A percentile compares a stretch with the other conserved stretches of the same genome.
phyloP scores from a whole-genome alignment of 2,329 filamentous ascomycete species.

The Ophiostoma australiae region DNA sequence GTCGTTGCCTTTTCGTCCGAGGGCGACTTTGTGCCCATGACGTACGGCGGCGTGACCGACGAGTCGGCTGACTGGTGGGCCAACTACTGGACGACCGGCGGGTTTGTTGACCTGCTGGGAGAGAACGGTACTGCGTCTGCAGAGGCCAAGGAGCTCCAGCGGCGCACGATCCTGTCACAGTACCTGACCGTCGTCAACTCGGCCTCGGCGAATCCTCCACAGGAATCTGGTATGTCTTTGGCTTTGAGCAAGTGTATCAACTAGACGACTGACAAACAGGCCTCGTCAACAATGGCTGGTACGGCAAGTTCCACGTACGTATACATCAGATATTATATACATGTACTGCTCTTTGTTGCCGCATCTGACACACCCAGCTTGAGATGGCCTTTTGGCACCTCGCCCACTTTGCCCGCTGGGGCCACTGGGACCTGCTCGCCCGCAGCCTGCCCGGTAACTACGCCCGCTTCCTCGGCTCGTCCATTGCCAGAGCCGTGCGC shows the following conservation, averaged over 20 bases:
- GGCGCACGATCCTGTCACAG: neutral
- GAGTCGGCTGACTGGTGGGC: conserved; percentile 43
- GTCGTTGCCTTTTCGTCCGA: neutral
- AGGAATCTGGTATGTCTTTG: neutral
- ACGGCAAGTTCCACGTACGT: conserved; percentile 36
- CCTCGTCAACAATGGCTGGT: conserved; percentile 52
- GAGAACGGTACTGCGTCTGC: neutral
- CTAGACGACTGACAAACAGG: conserved; percentile 32
- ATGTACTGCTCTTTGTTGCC: too few relatives aligned
- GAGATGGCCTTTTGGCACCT: conserved; percentile 54
- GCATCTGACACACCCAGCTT: conserved; percentile 32
- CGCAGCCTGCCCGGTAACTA: neutral
- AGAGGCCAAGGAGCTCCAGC: neutral
- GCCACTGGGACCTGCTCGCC: conserved; percentile 37
- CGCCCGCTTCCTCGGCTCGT: neutral
- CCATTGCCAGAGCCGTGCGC: neutral
- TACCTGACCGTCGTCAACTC: conserved; percentile 7
- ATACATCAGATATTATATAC: conserved; percentile 21
- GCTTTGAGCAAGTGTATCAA: neutral
- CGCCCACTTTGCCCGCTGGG: conserved; percentile 48
- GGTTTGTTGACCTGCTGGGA: conserved; percentile 47
- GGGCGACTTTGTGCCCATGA: conserved; percentile 27
- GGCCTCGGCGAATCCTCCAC: neutral
- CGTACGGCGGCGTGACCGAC: conserved; percentile 29
- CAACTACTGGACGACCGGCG: conserved; percentile 46